phyloP scores from a whole-genome alignment of 2,329 filamentous ascomycete species.

The Drechmeria coniospora region DNA sequence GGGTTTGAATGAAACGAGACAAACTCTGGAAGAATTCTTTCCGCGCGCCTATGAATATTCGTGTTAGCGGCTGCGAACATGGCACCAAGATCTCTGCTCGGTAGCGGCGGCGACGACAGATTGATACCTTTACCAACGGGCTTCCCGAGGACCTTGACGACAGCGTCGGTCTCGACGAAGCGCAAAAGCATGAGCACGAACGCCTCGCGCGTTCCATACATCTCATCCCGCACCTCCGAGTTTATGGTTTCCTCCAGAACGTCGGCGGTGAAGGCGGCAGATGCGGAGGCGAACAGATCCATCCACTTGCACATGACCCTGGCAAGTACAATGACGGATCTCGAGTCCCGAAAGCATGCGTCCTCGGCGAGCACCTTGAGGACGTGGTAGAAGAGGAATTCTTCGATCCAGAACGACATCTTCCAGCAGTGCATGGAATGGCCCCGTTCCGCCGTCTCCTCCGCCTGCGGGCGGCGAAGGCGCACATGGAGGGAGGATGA shows the following conservation, averaged over 20 bases:
- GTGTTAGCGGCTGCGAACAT: neutral
- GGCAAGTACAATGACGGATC: constrained; percentile 35
- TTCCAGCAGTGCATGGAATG: too few species aligned
- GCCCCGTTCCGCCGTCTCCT: constrained; percentile 1
- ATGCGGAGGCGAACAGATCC: constrained; percentile 36
- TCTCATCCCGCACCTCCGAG: constrained; percentile 35
- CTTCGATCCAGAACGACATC: constrained; percentile 53
- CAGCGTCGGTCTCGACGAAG: constrained; percentile 41
- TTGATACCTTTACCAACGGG: constrained; percentile 35
- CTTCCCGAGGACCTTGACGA: constrained; percentile 37
- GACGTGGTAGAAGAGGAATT: constrained; percentile 85
- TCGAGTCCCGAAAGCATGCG: constrained; percentile 26
- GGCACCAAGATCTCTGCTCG: too few species aligned
- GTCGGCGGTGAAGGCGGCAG: constrained; percentile 31
- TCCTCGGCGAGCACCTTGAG: constrained; percentile 65
- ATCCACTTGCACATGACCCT: constrained; percentile 42
- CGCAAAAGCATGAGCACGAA: constrained; percentile 48
- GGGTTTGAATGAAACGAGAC: constrained; percentile 37
- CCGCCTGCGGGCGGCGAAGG: constrained; percentile 1
- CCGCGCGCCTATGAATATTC: constrained; percentile 23
- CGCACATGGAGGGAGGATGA: constrained; percentile 37
- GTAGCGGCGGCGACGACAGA: neutral
- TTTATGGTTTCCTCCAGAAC: constrained; percentile 29
- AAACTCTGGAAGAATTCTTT: constrained; percentile 35
- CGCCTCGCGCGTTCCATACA: constrained; percentile 44